phyloP scores from a whole-genome alignment of 2,329 filamentous ascomycete genomes.

The Talaromyces verruculosus region DNA sequence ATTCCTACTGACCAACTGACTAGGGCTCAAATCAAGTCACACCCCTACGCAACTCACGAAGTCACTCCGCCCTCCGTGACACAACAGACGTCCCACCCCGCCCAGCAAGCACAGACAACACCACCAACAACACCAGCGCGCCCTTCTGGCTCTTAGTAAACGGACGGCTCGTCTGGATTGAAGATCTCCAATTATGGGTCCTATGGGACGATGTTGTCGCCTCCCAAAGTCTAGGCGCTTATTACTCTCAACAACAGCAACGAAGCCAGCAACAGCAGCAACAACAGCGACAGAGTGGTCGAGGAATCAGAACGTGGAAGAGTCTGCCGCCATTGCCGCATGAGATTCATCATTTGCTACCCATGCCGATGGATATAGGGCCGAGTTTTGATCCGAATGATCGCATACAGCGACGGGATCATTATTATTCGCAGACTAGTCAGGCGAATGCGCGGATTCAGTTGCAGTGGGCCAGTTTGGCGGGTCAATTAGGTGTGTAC shows the following conservation, averaged over 20 bases:
- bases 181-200: slow-evolving; percentile 33
- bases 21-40: neutral
- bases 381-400: neutral
- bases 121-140: neutral
- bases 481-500: slow-evolving; percentile 25
- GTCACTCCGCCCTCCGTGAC: slow-evolving; percentile 13
- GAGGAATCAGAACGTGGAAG: slow-evolving; percentile 9
- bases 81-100: slow-evolving; percentile 16
- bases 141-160: slow-evolving; percentile 19
- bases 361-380: neutral
- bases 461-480: slow-evolving; percentile 30
- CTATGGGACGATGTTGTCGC: slow-evolving; percentile 15
- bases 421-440: neutral
- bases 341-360: slow-evolving; percentile 29
- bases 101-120: slow-evolving; percentile 13
- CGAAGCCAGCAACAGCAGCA: slow-evolving; percentile 2
- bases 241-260: slow-evolving; percentile 7
- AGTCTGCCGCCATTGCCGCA: slow-evolving; percentile 30
- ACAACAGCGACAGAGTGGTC: neutral
- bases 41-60: slow-evolving; percentile 13
- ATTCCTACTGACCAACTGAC: neutral
- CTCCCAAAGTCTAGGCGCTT: slow-evolving; percentile 12
- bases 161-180: slow-evolving; percentile 32
- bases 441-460: slow-evolving; percentile 10
- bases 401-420: neutral